Evolutionary conservation across 768 basidiomycete species (phyloP).

Genomic region (Boletellus ananas): DNA sequence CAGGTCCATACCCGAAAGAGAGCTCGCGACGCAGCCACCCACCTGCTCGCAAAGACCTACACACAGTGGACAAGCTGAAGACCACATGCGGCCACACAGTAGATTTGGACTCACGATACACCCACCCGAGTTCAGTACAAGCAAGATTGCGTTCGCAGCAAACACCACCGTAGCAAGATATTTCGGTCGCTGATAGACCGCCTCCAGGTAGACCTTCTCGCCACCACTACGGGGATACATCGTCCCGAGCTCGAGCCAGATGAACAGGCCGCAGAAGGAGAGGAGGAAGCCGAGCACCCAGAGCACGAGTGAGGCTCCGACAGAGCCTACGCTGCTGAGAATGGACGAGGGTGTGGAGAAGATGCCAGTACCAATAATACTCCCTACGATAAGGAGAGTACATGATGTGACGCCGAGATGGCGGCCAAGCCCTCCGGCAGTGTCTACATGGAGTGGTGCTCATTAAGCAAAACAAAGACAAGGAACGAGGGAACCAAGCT

Average conservation of each 20-base stretch:
- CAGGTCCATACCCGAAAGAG: too few relatives aligned
- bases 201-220: constrained; percentile 62
- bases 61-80: not conserved
- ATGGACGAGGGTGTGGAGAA: constrained; percentile 62
- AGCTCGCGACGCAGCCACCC: not conserved
- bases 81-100: not conserved
- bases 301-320: constrained; percentile 61
- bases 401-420: constrained; percentile 56
- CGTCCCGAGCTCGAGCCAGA: constrained; percentile 62
- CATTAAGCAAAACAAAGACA: not conserved
- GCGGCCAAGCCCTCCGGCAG: constrained; percentile 55
- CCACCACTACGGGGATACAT: constrained; percentile 63
- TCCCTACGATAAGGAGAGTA: constrained; percentile 53
- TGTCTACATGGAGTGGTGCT: constrained; percentile 29
- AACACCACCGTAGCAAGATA: constrained; percentile 49
- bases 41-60: constrained; percentile 37
- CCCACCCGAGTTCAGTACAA: constrained; percentile 40
- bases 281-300: constrained; percentile 61
- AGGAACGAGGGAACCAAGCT: not conserved
- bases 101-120: constrained; percentile 42
- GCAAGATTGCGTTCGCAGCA: constrained; percentile 44
- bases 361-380: constrained; percentile 61
- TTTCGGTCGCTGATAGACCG: constrained; percentile 45
- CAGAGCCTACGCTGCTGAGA: constrained; percentile 50
- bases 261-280: constrained; percentile 56